Conservation (phyloP, 495 filamentous ascomycete species). For the Penicillium coprophilum region DNA sequence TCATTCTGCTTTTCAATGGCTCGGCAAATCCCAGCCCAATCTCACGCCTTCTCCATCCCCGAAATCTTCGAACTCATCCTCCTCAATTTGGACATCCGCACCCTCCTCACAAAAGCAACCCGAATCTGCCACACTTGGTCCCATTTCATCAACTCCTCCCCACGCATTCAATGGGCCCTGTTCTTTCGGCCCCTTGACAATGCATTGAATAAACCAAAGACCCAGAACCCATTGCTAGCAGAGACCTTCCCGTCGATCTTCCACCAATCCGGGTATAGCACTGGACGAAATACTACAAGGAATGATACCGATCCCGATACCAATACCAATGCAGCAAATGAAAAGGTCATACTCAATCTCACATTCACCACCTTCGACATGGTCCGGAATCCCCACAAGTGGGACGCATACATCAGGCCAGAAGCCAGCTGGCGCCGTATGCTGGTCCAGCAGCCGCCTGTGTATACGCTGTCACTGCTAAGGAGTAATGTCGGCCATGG, state of each 20-base stretch:
- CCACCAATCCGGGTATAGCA: background rate
- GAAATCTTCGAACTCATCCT: conserved; percentile 26
- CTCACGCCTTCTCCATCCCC: conserved; percentile 12
- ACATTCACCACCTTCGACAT: conserved; percentile 9
- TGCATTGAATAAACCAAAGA: background rate
- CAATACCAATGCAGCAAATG: background rate
- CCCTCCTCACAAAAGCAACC: conserved; percentile 17
- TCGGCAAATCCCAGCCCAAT: background rate
- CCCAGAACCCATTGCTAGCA: conserved; percentile 14
- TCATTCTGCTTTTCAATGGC: background rate
- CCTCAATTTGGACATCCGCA: conserved; percentile 17
- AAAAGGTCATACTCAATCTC: background rate
- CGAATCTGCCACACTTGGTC: conserved; percentile 17
- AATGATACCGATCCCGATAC: background rate
- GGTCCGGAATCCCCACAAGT: background rate
- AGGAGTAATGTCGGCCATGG: conserved; percentile 2
- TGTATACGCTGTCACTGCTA: background rate
- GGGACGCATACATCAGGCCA: conserved; percentile 4
- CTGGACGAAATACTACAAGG: background rate
- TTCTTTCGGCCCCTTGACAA: conserved; percentile 15
- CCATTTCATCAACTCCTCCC: conserved; percentile 13
- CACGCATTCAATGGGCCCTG: conserved; percentile 17
- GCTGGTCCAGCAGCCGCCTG: conserved; percentile 21
- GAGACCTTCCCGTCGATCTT: conserved; percentile 16
- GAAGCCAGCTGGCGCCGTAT: conserved; percentile 25